phyloP scores from a whole-genome alignment of 2,329 filamentous ascomycete species.

The Ascochyta fabae region DNA sequence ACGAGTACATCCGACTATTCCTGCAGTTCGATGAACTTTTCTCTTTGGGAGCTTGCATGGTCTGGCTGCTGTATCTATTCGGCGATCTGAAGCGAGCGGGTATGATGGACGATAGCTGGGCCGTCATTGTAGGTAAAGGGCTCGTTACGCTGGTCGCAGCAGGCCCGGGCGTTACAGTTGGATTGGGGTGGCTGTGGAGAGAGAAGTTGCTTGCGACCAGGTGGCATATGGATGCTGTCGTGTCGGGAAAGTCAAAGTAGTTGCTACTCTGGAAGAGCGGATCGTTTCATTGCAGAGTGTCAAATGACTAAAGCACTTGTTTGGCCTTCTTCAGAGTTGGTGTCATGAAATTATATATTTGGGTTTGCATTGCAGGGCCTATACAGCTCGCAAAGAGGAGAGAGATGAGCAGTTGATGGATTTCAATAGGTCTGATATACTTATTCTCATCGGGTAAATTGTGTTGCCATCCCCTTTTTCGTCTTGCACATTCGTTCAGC shows the following conservation, averaged over 20 bases:
- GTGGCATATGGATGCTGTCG: conserved; percentile 22
- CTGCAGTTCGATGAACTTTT: conserved; percentile 23
- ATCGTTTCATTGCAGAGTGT: neutral
- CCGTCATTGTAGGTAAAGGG: conserved; percentile 15
- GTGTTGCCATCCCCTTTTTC: too few relatives aligned
- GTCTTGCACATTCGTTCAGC: too few relatives aligned
- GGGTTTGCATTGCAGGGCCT: too few relatives aligned
- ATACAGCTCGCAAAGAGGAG: too few relatives aligned
- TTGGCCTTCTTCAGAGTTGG: too few relatives aligned
- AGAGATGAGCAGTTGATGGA: too few relatives aligned
- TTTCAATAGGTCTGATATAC: too few relatives aligned
- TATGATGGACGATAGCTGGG: conserved; percentile 20
- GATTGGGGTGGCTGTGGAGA: conserved; percentile 22
- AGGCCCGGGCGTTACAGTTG: conserved; percentile 17
- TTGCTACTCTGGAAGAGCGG: neutral
- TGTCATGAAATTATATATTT: too few relatives aligned
- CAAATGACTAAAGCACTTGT: neutral
- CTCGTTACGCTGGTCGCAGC: conserved; percentile 2
- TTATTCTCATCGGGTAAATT: too few relatives aligned
- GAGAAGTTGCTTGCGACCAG: conserved; percentile 18
- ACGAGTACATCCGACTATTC: conserved; percentile 21
- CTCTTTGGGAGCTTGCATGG: conserved; percentile 6
- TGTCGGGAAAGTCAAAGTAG: conserved; percentile 14
- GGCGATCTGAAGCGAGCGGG: conserved; percentile 21
- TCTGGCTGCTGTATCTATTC: conserved; percentile 24